These are phyloP conservation scores for Microstegium vimineum DNA, from an alignment of 176 grass and related monocot species.

Conservation along the genomic window DNA sequence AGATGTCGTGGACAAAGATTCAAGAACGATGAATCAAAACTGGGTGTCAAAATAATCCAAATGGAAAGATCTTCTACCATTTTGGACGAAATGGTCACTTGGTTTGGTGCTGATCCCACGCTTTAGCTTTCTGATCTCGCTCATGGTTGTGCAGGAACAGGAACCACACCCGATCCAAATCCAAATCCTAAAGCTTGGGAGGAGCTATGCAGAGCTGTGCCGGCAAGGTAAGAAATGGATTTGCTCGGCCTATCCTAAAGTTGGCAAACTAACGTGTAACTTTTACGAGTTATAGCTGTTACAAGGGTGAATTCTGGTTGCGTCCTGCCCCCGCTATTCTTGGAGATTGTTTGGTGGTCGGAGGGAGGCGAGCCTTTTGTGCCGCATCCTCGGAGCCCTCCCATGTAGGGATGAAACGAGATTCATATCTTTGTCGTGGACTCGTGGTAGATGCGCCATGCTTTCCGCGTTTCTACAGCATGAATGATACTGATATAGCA, in stretches of 20 bases:
- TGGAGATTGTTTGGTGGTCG: slow-evolving; percentile 35
- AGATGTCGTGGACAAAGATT: neutral
- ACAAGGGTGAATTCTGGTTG: neutral
- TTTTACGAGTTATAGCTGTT: slow-evolving; percentile 28
- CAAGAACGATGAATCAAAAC: neutral
- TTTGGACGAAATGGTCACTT: slow-evolving; percentile 12
- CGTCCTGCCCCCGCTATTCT: slow-evolving; percentile 29
- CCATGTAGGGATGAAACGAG: slow-evolving; percentile 18
- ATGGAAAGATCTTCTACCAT: slow-evolving; percentile 7
- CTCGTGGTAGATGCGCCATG: neutral
- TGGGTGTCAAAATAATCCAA: neutral
- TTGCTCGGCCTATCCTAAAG: slow-evolving; percentile 34
- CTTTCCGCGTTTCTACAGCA: neutral
- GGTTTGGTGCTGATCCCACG: slow-evolving; percentile 39
- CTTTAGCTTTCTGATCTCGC: slow-evolving; percentile 27
- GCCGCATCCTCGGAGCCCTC: slow-evolving; percentile 3
- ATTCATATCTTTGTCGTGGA: neutral
- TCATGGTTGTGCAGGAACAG: slow-evolving; percentile 24
- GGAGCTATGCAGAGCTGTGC: slow-evolving; percentile 18
- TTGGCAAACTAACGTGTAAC: slow-evolving; percentile 29
- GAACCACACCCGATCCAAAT: neutral
- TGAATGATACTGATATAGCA: neutral
- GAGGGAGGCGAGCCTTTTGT: slow-evolving; percentile 7
- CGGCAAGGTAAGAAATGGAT: slow-evolving; percentile 23
- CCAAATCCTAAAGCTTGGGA: slow-evolving; percentile 15